Conservation (phyloP, 176 grass and related monocot species). For the Carex parvula region DNA sequence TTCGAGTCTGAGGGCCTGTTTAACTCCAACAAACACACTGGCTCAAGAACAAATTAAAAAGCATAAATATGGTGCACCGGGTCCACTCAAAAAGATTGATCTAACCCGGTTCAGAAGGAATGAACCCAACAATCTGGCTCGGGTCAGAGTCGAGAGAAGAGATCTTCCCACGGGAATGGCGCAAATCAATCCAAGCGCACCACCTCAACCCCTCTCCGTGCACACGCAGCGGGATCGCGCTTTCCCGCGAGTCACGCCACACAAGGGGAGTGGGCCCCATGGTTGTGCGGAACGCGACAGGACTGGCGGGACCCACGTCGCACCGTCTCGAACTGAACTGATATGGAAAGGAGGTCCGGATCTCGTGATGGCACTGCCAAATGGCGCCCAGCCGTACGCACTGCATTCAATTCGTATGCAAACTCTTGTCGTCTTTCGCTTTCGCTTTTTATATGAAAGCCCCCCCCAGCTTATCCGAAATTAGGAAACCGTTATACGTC, state of each 20-base stretch:
- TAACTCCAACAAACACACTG: too few relatives aligned
- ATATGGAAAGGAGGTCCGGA: neutral
- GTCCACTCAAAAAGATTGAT: neutral
- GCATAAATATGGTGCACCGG: too few relatives aligned
- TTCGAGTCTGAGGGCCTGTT: too few relatives aligned
- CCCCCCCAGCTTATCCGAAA: neutral
- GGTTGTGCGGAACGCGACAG: neutral
- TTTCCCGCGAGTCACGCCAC: neutral
- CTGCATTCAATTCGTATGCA: conserved; percentile 18
- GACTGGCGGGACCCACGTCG: neutral
- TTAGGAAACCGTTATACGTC: neutral
- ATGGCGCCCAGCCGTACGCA: conserved; percentile 4
- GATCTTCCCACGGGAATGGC: neutral
- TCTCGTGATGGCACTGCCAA: conserved; percentile 29
- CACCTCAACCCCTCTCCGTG: too few relatives aligned
- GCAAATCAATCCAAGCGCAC: neutral
- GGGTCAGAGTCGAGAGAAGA: neutral
- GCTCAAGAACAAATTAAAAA: too few relatives aligned
- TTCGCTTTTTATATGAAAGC: neutral
- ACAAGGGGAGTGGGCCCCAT: neutral
- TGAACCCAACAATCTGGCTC: conserved; percentile 3
- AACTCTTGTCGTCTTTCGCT: neutral
- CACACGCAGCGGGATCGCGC: conserved; percentile 16
- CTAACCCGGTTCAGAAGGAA: neutral
- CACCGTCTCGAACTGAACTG: neutral